These are phyloP conservation scores for Sugiyamaella mastotermitis DNA, from an alignment of 805 yeast species.

Conservation along the genomic window DNA sequence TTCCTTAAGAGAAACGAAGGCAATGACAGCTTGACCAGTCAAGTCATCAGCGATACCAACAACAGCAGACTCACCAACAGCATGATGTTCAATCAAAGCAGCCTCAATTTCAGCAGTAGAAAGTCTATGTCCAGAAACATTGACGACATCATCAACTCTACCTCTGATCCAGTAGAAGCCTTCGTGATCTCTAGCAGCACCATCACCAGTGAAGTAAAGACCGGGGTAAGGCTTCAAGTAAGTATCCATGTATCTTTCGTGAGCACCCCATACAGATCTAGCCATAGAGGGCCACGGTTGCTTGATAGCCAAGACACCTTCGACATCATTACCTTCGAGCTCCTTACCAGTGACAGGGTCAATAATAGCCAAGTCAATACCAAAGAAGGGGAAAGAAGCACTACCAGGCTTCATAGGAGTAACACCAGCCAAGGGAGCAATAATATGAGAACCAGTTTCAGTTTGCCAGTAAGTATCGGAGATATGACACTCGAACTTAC, in stretches of 20 bases:
- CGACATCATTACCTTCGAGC: conserved; percentile 80
- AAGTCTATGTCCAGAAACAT: conserved; percentile 94
- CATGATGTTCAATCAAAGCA: conserved; percentile 69
- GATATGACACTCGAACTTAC: conserved; percentile 82
- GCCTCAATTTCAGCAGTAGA: conserved; percentile 99
- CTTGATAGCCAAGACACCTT: conserved; percentile 90
- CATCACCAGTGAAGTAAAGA: conserved; percentile 94
- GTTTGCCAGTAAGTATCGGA: conserved; percentile 99
- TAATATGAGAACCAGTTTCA: conserved; percentile 92
- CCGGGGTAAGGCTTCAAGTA: conserved; percentile 92
- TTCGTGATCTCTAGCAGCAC: conserved; percentile 95
- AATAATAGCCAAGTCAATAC: conserved; percentile 82
- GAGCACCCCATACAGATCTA: conserved; percentile 88
- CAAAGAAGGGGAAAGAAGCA: conserved; percentile 95
- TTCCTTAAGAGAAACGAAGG: conserved; percentile 79
- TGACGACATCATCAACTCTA: conserved; percentile 97
- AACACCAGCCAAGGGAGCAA: conserved; percentile 92
- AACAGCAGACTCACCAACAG: conserved; percentile 93
- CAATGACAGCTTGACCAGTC: conserved; percentile 96
- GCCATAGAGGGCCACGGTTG: conserved; percentile 99
- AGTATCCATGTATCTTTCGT: conserved; percentile 80
- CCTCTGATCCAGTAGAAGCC: conserved; percentile 98
- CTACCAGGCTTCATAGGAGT: conserved; percentile 96
- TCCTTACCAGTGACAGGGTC: conserved; percentile 92
- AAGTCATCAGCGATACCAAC: conserved; percentile 92